phyloP scores from a whole-genome alignment of 2,329 filamentous ascomycete genomes.

The Pestalotiopsis sp. region DNA sequence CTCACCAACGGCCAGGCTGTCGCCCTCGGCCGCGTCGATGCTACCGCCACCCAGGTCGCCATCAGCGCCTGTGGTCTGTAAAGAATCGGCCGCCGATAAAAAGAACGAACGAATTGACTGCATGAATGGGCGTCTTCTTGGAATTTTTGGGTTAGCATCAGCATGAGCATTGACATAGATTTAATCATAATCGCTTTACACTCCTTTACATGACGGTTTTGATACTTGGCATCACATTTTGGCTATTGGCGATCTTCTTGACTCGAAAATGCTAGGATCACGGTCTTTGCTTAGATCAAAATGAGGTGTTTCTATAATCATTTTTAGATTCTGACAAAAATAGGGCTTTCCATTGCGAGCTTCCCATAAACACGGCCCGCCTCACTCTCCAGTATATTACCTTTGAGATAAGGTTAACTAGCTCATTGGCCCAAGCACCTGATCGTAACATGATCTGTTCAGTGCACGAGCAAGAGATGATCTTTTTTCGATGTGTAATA shows the following conservation, averaged over 20 bases:
- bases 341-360: not conserved
- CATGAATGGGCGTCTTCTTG: not conserved
- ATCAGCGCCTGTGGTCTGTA: conserved; percentile 45
- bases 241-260: too few species aligned
- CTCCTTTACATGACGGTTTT: not conserved
- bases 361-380: not conserved
- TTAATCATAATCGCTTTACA: conserved; percentile 3
- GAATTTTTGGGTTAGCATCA: not conserved
- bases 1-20: conserved; percentile 55
- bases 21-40: conserved; percentile 55
- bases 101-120: not conserved
- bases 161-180: conserved; percentile 1
- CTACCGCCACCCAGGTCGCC: conserved; percentile 45
- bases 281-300: too few species aligned
- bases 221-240: not conserved
- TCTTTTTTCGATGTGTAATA: too few species aligned
- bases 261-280: too few species aligned
- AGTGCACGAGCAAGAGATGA: not conserved
- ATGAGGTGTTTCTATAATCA: not conserved
- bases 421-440: not conserved
- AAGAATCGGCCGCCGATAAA: not conserved
- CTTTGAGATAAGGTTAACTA: not conserved
- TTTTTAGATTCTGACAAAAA: not conserved
- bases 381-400: not conserved
- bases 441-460: not conserved